These are phyloP conservation scores for Tolypocladium capitatum DNA, from an alignment of 2,329 filamentous ascomycete genomes.

Conservation along the genomic window DNA sequence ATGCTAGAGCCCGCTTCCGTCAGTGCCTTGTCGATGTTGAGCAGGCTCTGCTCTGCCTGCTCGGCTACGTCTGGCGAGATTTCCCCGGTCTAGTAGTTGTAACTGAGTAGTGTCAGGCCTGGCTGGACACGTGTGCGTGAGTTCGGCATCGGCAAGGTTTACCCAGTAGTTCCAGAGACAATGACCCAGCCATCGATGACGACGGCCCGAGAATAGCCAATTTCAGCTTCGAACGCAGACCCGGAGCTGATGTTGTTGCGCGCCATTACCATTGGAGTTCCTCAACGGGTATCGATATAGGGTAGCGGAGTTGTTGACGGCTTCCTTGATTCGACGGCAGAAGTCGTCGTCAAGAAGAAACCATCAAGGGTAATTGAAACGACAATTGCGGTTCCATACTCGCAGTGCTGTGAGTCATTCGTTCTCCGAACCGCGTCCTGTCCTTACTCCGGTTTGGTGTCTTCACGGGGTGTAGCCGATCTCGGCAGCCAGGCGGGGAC, in stretches of 20 bases:
- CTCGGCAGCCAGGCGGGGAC: neutral
- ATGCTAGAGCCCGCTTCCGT: constrained; percentile 27
- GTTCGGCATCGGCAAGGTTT: neutral
- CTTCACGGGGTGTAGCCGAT: neutral
- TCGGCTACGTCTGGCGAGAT: constrained; percentile 31
- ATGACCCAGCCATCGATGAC: constrained; percentile 36
- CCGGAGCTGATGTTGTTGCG: constrained; percentile 32
- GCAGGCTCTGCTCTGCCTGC: constrained; percentile 36
- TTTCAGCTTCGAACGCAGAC: constrained; percentile 37
- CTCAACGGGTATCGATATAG: neutral
- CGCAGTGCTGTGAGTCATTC: neutral
- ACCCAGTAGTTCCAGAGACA: constrained; percentile 43
- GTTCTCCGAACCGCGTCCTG: too few species aligned
- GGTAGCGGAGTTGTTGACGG: neutral
- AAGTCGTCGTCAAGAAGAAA: neutral
- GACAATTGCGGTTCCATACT: too few species aligned
- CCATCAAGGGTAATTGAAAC: too few species aligned
- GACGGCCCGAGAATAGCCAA: constrained; percentile 42
- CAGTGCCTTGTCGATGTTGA: constrained; percentile 33
- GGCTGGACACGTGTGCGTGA: neutral
- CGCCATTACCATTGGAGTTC: constrained; percentile 18
- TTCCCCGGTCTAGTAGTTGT: constrained; percentile 33
- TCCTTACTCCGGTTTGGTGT: too few species aligned
- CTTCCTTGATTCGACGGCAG: neutral
- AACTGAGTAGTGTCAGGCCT: constrained; percentile 18